phyloP scores from a whole-genome alignment of 1,139 yeast genomes.

The Arxiozyma slooffiae region DNA sequence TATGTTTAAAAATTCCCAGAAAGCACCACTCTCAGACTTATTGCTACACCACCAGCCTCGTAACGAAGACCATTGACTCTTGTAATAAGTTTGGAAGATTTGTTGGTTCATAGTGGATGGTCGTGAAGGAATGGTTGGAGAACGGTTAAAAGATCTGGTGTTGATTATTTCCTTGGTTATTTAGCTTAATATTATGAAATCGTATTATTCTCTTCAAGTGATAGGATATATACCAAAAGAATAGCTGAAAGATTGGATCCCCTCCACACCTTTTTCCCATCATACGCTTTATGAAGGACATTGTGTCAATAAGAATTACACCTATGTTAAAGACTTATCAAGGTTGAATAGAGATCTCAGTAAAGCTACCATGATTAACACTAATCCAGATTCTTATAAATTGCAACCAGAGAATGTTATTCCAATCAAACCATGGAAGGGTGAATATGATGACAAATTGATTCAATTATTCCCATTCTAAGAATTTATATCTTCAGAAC shows the following conservation, averaged over 20 bases:
- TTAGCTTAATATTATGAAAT: slow-evolving; percentile 92
- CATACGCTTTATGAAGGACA: slow-evolving; percentile 87
- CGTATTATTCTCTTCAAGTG: slow-evolving; percentile 78
- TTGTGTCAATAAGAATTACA: slow-evolving; percentile 76
- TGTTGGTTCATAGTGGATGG: slow-evolving; percentile 89
- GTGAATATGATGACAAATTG: slow-evolving; percentile 70
- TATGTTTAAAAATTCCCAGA: slow-evolving; percentile 75
- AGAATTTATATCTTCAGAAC: slow-evolving; percentile 91
- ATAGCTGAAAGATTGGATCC: slow-evolving; percentile 88
- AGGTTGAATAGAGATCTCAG: slow-evolving; percentile 83
- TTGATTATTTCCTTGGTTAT: slow-evolving; percentile 91
- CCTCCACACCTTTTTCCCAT: slow-evolving; percentile 74
- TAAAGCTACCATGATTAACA: slow-evolving; percentile 72
- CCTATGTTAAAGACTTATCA: slow-evolving; percentile 70
- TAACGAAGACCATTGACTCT: slow-evolving; percentile 88
- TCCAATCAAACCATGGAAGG: slow-evolving; percentile 77
- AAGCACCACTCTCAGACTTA: slow-evolving; percentile 86
- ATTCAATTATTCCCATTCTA: slow-evolving; percentile 80
- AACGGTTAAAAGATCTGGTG: slow-evolving; percentile 97
- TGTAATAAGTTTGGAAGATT: slow-evolving; percentile 80
- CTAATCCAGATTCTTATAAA: slow-evolving; percentile 59
- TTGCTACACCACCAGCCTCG: slow-evolving; percentile 84
- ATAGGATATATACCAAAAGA: slow-evolving; percentile 76
- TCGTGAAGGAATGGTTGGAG: slow-evolving; percentile 91
- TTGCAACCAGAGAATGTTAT: slow-evolving; percentile 91